Conservation (phyloP, 2,329 filamentous ascomycete genomes). For the Xylogone sp. region DNA sequence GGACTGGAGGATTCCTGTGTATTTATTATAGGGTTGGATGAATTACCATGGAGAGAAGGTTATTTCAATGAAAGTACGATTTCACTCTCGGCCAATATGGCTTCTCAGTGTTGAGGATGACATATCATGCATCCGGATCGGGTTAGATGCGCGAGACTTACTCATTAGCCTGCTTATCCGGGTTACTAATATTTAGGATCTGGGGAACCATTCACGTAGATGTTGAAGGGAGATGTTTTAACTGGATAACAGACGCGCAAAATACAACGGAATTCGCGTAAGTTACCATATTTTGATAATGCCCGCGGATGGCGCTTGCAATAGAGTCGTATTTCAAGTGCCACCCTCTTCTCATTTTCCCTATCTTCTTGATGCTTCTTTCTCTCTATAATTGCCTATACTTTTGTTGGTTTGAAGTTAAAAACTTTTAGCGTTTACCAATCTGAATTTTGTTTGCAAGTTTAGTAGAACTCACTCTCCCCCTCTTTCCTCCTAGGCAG, state of each 20-base stretch:
- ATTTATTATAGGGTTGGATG: constrained; percentile 22
- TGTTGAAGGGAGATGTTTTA: neutral
- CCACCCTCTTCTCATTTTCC: neutral
- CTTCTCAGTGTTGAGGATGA: neutral
- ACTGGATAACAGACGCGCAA: neutral
- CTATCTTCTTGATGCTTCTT: neutral
- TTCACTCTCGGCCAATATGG: constrained; percentile 12
- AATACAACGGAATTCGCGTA: neutral
- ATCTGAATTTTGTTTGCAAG: neutral
- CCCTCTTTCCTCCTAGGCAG: neutral
- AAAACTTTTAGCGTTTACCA: neutral
- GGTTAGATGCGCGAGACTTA: neutral
- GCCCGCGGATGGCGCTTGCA: neutral
- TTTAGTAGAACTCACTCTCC: neutral
- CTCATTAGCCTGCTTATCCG: neutral
- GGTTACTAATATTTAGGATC: too few relatives aligned
- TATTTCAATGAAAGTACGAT: constrained; percentile 20
- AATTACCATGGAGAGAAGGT: constrained; percentile 14
- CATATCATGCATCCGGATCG: neutral
- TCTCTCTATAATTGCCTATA: neutral
- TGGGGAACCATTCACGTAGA: too few relatives aligned
- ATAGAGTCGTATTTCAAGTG: neutral
- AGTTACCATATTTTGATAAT: neutral
- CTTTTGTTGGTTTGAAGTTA: neutral
- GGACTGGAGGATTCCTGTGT: constrained; percentile 25